Evolutionary conservation across 2,329 filamentous ascomycete genomes (phyloP), one percentile per base, ranked within the genome.

Genomic region (Hypoxylon sp.): DNA sequence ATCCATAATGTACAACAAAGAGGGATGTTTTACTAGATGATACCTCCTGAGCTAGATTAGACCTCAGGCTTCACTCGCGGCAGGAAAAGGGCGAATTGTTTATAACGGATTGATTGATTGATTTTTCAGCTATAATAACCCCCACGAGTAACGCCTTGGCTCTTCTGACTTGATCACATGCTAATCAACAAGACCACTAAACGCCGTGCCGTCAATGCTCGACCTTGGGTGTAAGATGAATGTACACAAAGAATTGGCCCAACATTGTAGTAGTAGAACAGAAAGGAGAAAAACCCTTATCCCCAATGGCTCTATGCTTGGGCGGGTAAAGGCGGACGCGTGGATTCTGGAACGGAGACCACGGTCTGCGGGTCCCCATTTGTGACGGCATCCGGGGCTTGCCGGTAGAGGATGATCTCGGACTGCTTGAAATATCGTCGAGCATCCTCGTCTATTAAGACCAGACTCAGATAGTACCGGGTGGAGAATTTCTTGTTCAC

Each of bases 401-500:
- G 96, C 72, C 96, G 91, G 84, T 92, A 98, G 58, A 99, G 90
- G 65, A 98, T 95, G 79, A 99, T 99, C 83, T 99, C 96, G 58
- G 94, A 98, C 82, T 99, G 96, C 82, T 99, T 99, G 84, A 99
- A 99, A 84, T 99, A 99, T 76, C 96, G 90, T 76, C 96, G 90
- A 55, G 96, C 96, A 81, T 99, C 96, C 89, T 98, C 95, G 77
- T 98, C 95, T 74, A 98, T 98, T 74, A 98, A 87, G 22, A 99
- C 96, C 70, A 99, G 84, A 79, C 95, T 98, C 70, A 99, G 88
- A 83, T 99, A 99, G 83, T 99, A 99, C 77, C 96, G 88, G 40
- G 95, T 98, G 27, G 95, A 98, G 82, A 97, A 99, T 84, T 99
- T 99, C 87, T 99, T 99, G 88, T 99, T 99, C 74, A 99, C 97